Evolutionary conservation across 2,329 filamentous ascomycete species (phyloP), one percentile per base, ranked within the genome.

Genomic region (Clarireedia sp.): DNA sequence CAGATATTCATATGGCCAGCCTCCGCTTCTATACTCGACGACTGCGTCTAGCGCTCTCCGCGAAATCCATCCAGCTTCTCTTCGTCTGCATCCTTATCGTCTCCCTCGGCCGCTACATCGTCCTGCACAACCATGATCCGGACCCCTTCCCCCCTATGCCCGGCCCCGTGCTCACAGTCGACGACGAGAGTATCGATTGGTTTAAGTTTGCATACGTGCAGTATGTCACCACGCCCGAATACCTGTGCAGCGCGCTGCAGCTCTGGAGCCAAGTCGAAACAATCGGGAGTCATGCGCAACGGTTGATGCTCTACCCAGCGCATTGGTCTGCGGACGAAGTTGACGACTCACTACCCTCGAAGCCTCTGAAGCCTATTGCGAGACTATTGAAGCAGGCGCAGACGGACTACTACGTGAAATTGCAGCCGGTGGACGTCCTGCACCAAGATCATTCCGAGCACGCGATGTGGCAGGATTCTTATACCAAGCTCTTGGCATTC

Each of bases 221-320:
- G 55, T 63, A 63, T 61, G 65, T 63, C 5, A 63, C 64, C 14
- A 59, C 60, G 1, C 60, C 62, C 10, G 62, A 66, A 51, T 62
- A 63, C 29, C 54, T 67, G 3, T 67, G 65, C 48, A 64, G 62
- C 59, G 63, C 65, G 21, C 48, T 67, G 2, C 61, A 66, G 64
- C 49, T 64, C 8, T 67, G 64, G 64, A 59, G 57, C 44, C 49
- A 62, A 37, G 62, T 67, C n/a, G 65, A 67, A 53, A 56, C 59
- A 21, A 64, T 65, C 43, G 64, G 63, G 8, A 65, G 59, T 55
- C 56, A 58, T n/a, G 65, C 63, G 12, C 59, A 63, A 61, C 59
- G 63, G 56, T 44, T 63, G 7, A 60, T 67, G 59, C 43, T 65
- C 16, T 65, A 66, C 48, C 64, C 65, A 41, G 63, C 64, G 1